Evolutionary conservation across 768 basidiomycete genomes (phyloP).

Genomic region (Pleurotus djamor): DNA sequence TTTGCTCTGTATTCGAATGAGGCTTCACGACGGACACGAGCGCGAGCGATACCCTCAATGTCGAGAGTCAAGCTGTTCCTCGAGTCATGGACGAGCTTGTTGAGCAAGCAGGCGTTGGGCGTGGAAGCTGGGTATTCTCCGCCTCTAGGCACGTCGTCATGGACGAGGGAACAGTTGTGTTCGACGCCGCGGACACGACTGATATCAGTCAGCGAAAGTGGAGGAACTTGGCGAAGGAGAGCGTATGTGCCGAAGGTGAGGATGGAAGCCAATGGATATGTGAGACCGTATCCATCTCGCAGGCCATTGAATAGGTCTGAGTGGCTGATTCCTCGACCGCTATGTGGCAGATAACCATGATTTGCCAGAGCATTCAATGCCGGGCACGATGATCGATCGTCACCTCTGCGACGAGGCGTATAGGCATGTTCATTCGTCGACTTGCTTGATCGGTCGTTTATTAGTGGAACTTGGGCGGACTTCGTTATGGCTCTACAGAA

Average conservation of each 20-base stretch:
- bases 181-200: slow-evolving; percentile 32
- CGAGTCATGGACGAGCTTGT: slow-evolving; percentile 10
- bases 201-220: slow-evolving; percentile 18
- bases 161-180: slow-evolving; percentile 34
- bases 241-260: slow-evolving; percentile 22
- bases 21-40: slow-evolving; percentile 31
- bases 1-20: slow-evolving; percentile 7
- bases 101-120: slow-evolving; percentile 9
- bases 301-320: slow-evolving; percentile 21
- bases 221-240: slow-evolving; percentile 22
- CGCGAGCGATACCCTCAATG: slow-evolving; percentile 21
- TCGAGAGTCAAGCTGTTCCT: slow-evolving; percentile 18
- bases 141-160: slow-evolving; percentile 20
- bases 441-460: neutral
- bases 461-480: too few relatives aligned
- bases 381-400: slow-evolving; percentile 46
- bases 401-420: slow-evolving; percentile 11
- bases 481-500: too few relatives aligned
- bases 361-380: slow-evolving; percentile 51
- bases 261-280: slow-evolving; percentile 21
- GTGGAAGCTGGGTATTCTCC: slow-evolving; percentile 27
- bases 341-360: slow-evolving; percentile 30
- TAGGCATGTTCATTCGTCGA: neutral
- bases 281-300: slow-evolving; percentile 25
- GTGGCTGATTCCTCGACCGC: slow-evolving; percentile 24